Evolutionary conservation across 495 filamentous ascomycete genomes (phyloP), one percentile per base, ranked within the genome.

Genomic region (Corynascus novoguineensis): DNA sequence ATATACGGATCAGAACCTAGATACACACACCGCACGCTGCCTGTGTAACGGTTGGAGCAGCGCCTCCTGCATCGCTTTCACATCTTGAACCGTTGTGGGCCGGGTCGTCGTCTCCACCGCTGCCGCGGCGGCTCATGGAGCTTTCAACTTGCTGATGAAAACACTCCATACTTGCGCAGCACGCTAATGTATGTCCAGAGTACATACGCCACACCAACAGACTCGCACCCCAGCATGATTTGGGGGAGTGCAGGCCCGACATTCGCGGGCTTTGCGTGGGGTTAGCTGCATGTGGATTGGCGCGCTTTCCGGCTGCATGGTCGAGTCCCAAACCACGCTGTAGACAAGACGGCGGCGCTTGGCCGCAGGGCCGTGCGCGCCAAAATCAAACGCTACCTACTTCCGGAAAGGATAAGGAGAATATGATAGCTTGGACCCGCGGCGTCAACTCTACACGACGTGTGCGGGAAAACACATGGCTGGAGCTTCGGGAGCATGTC

Each of bases 231-330:
- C 15, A 50, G 50, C 42, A 45, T 21, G 24, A 41, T 12, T 45
- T n/a, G n/a, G n/a, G 35, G 49, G 59, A 53, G 45, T 44, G 29
- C 52, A 60, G 58, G 58, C 52, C 59, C 59, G 59, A 57, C 7
- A 24, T 57, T 61, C 51, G 59, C 59, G 53, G 49, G 49, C 37
- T 24, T 29, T 46, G 53, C 53, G 51, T 57, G 37, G 24, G 35
- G 7, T 5, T 38, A 24, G 14, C 35, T 31, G 41, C 15, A 34
- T 53, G 21, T 35, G 38, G 37, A 35, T 31, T 53, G 50, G 45
- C 34, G 55, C 55, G 19, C 19, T 24, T 25, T 28, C 21, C 21
- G 29, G 17, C 28, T 15, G 27, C 51, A 54, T 42, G 51, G 38
- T 15, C 29, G 2, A 3, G 31, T 24, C 47, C 32, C 17, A 35